Percentiles rank a stretch among this genome's conserved stretches.
phyloP scores from a whole-genome alignment of 306 rosid species.

The Citrullus colocynthis region DNA sequence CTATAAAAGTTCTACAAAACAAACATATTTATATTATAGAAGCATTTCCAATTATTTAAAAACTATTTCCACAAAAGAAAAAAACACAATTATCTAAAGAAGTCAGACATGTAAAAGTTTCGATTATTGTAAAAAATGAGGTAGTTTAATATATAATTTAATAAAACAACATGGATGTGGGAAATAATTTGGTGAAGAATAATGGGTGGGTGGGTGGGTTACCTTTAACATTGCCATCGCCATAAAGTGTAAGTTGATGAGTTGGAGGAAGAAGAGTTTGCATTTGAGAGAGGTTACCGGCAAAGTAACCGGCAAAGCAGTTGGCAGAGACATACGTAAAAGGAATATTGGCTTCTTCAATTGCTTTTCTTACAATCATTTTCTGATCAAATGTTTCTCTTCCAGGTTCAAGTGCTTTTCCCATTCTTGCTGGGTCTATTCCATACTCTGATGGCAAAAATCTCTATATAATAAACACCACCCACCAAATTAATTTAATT shows the following conservation, averaged over 20 bases:
- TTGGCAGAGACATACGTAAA: conserved; percentile 66
- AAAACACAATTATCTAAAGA: too few relatives aligned
- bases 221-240: conserved; percentile 76
- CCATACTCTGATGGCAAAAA: conserved; percentile 90
- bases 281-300: conserved; percentile 67
- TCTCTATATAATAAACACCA: conserved; percentile 21
- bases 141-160: too few relatives aligned
- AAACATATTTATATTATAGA: too few relatives aligned
- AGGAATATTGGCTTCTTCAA: conserved; percentile 70
- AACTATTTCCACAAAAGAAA: too few relatives aligned
- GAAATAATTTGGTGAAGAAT: background rate
- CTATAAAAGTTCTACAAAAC: too few relatives aligned
- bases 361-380: conserved; percentile 54
- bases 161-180: too few relatives aligned
- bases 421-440: conserved; percentile 65
- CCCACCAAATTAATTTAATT: too few relatives aligned
- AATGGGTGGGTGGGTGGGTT: background rate
- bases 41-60: too few relatives aligned
- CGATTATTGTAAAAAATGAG: too few relatives aligned
- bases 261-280: conserved; percentile 45
- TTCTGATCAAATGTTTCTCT: conserved; percentile 75
- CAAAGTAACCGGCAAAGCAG: conserved; percentile 70
- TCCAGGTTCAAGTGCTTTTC: conserved; percentile 78
- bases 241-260: conserved; percentile 43
- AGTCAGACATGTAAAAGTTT: too few relatives aligned